These are phyloP conservation scores for Curvularia hawaiiensis DNA, from an alignment of 2,329 filamentous ascomycete species.

Conservation along the genomic window DNA sequence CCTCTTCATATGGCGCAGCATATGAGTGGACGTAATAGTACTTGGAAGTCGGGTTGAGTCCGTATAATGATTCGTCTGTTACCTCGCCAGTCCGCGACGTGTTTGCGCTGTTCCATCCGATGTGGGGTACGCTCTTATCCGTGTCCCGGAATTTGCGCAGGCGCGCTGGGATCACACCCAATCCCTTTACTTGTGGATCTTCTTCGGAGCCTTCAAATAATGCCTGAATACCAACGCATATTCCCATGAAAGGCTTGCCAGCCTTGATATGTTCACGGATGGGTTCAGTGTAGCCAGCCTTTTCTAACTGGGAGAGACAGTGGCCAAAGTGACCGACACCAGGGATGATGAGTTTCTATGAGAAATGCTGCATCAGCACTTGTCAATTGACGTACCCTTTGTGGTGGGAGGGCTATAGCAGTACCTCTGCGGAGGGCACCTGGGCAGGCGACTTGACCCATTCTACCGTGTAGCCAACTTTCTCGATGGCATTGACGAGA, in stretches of 20 bases:
- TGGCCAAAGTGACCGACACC: constrained; percentile 98
- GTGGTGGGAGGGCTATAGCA: constrained; percentile 4
- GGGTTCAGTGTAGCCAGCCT: constrained; percentile 82
- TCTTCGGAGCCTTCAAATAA: constrained; percentile 88
- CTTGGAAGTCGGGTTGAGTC: constrained; percentile 79
- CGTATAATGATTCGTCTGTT: constrained; percentile 69
- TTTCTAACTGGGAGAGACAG: constrained; percentile 82
- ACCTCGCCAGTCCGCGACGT: constrained; percentile 54
- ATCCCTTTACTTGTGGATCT: constrained; percentile 70
- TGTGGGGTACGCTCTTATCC: constrained; percentile 93
- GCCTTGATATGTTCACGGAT: constrained; percentile 81
- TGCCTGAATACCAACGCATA: constrained; percentile 93
- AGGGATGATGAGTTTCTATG: constrained; percentile 87
- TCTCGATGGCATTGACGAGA: constrained; percentile 96
- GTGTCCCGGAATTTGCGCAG: constrained; percentile 78
- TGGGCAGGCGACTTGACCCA: constrained; percentile 89
- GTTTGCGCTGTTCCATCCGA: constrained; percentile 95
- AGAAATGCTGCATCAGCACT: constrained; percentile 39
- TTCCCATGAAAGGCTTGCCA: constrained; percentile 98
- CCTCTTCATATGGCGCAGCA: constrained; percentile 75
- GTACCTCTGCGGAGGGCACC: constrained; percentile 81
- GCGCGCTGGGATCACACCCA: constrained; percentile 73
- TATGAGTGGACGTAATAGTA: constrained; percentile 99
- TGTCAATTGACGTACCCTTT: constrained; percentile 33
- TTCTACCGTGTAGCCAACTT: constrained; percentile 88